These are phyloP conservation scores for Castanospermum australe DNA, from an alignment of 306 rosid genomes.

Conservation along the genomic window DNA sequence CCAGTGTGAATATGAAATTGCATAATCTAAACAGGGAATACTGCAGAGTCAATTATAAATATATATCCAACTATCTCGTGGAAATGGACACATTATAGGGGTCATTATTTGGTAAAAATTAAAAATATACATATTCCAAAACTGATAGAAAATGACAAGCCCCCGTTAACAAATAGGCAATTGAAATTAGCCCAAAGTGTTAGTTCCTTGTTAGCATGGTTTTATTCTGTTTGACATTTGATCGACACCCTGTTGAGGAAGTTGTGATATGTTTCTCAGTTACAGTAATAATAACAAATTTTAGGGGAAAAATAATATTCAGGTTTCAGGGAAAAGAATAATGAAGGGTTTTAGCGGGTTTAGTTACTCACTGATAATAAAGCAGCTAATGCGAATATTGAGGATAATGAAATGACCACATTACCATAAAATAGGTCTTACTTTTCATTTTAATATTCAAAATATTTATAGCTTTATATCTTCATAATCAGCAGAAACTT, in stretches of 20 bases:
- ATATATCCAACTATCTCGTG: not conserved
- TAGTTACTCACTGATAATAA: not conserved
- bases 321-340: not conserved
- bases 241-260: not conserved
- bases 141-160: not conserved
- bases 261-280: not conserved
- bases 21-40: constrained; percentile 8
- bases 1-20: not conserved
- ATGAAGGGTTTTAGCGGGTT: not conserved
- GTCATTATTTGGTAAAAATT: not conserved
- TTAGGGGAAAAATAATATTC: too few relatives aligned
- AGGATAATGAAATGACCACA: not conserved
- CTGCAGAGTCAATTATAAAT: not conserved
- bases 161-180: not conserved
- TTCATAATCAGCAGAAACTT: not conserved
- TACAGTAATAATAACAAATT: not conserved
- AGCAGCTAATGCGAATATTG: not conserved
- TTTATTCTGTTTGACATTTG: not conserved
- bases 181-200: not conserved
- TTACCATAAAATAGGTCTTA: not conserved
- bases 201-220: not conserved
- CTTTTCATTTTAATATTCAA: not conserved
- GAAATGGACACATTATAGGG: not conserved
- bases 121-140: not conserved
- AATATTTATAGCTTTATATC: not conserved